Percentiles rank a stretch among this genome's conserved stretches.
These are phyloP conservation scores for Macrocybe gigantea DNA, from an alignment of 768 basidiomycete species.

Conservation along the genomic window DNA sequence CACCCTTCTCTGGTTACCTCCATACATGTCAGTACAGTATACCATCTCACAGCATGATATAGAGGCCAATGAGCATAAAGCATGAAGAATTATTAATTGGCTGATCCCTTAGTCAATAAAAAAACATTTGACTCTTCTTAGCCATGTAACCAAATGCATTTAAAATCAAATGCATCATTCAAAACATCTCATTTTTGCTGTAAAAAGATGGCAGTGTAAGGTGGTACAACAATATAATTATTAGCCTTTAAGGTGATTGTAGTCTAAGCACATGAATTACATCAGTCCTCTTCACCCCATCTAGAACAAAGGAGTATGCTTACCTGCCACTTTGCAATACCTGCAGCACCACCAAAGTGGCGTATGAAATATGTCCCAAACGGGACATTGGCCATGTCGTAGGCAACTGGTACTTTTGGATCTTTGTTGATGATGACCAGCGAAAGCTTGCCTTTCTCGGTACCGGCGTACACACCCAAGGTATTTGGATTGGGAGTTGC, in stretches of 20 bases:
- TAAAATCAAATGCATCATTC: no score
- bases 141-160: no score
- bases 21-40: no score
- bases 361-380: slow-evolving; percentile 45
- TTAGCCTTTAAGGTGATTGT: slow-evolving; percentile 23
- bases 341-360: slow-evolving; percentile 51
- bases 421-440: slow-evolving; percentile 51
- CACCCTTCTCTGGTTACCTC: no score
- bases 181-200: slow-evolving; percentile 10
- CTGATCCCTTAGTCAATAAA: no score
- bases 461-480: slow-evolving; percentile 42
- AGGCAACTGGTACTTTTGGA: slow-evolving; percentile 29
- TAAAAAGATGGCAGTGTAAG: slow-evolving; percentile 24
- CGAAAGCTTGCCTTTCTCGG: slow-evolving; percentile 31
- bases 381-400: slow-evolving; percentile 38
- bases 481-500: slow-evolving; percentile 31
- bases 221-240: slow-evolving; percentile 26
- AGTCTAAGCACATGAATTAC: slow-evolving; percentile 13
- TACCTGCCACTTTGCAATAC: slow-evolving; percentile 52
- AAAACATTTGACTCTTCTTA: no score
- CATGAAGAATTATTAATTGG: no score
- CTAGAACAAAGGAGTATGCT: slow-evolving; percentile 7
- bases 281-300: not conserved
- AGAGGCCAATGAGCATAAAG: no score
- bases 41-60: no score